Percentiles rank a stretch among this genome's conserved stretches.
Evolutionary conservation across 108 stramenopile genomes (phyloP).

Genomic region (Skeletonema menzelii): DNA sequence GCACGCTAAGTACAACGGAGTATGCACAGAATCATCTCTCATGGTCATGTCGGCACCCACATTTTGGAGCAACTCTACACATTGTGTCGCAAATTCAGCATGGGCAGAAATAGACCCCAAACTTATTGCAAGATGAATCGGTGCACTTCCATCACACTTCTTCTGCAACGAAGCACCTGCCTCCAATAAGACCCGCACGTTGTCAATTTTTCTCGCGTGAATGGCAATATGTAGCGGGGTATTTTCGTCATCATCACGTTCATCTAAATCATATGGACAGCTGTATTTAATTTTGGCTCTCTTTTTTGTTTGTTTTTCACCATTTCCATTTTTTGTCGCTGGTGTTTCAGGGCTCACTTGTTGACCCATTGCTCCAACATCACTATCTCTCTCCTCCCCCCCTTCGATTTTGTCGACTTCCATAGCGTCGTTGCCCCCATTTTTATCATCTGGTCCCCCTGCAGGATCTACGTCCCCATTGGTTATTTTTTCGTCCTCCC

Average conservation of each 20-base stretch:
- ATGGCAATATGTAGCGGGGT: conserved; percentile 90
- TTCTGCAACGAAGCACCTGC: conserved; percentile 68
- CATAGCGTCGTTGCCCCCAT: conserved; percentile 15
- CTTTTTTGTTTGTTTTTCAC: conserved; percentile 33
- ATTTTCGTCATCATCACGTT: conserved; percentile 87
- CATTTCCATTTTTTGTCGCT: not conserved
- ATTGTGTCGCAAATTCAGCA: conserved; percentile 74
- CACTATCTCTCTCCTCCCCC: conserved; percentile 1
- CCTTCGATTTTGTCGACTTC: conserved; percentile 6
- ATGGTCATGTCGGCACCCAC: conserved; percentile 75
- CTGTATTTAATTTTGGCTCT: conserved; percentile 46
- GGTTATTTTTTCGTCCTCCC: conserved; percentile 8
- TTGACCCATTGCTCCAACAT: not conserved
- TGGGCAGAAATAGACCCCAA: conserved; percentile 72
- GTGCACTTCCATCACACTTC: conserved; percentile 84
- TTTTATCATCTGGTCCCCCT: not conserved
- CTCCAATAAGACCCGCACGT: conserved; percentile 74
- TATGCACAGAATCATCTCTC: conserved; percentile 84
- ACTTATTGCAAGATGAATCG: conserved; percentile 82
- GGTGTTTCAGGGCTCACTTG: conserved; percentile 29
- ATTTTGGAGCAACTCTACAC: conserved; percentile 55
- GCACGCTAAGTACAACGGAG: conserved; percentile 82
- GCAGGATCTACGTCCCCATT: not conserved
- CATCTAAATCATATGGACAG: conserved; percentile 84
- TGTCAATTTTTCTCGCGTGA: conserved; percentile 77